Evolutionary conservation across 768 basidiomycete species (phyloP), one percentile per base, ranked within the genome.

Genomic region (Kwoniella shandongensis): DNA sequence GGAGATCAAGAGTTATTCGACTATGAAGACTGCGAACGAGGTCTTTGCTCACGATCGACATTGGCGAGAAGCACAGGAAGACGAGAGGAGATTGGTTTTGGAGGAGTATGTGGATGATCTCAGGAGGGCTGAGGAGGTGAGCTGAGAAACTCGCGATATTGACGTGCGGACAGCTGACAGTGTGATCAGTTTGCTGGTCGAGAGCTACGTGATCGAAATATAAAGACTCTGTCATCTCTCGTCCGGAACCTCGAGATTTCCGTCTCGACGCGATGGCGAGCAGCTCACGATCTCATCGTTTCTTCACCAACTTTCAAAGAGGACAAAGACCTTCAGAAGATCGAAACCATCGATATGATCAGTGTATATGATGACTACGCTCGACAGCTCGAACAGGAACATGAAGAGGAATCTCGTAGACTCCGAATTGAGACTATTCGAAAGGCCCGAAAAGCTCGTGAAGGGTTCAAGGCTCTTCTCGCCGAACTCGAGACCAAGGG

Each of bases 351-450:
- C 35, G 96, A 98, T 70, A 88, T 98, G 57, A 81, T 99, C 22
- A 83, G 89, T 35, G 88, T 91, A 0, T 98, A 92, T 65, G 96
- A 99, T 74, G 91, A 93, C 73, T 93, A 93, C 72, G 88, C 89
- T 57, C 84, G 88, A 54, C 85, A 91, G 15, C 83, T 89, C 30
- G 91, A 97, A 77, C 83, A 88, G 51, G 92, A 94, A 72, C 89
- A 90, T 62, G 91, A 94, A 56, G 90, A 93, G 63, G 86, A 89
- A 70, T 85, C 85, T 79, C 81, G 88, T 23, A 82, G 87, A 58
- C 78, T 83, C 4, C 86, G 89, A 61, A 87, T 91, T 11, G 89
- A 92, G 70, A 89, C 89, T 76, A 84, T 85, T 0, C 81, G 92
- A 53, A 84, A 82, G 66, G 91, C 92, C 66, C 81, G 96, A 60